Evolutionary conservation across 768 basidiomycete species (phyloP).

Genomic region (Hypholoma sublateritium): DNA sequence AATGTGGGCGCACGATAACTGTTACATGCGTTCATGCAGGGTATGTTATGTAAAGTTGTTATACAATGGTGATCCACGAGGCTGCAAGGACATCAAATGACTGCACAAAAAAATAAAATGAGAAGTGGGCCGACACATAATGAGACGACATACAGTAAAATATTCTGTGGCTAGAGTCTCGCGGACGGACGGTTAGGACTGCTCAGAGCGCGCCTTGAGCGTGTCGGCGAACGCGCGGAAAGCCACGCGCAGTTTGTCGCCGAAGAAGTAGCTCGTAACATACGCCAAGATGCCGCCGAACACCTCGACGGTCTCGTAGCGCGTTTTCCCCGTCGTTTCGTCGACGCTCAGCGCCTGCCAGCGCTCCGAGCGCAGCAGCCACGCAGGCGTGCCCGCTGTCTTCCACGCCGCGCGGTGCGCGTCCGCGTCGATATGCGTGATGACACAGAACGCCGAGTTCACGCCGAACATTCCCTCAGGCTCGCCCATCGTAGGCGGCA

Average conservation of each 20-base stretch:
- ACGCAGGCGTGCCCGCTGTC: conserved; percentile 36
- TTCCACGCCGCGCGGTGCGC: conserved; percentile 61
- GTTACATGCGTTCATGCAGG: no score
- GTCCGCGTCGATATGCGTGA: conserved; percentile 52
- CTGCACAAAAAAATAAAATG: not conserved
- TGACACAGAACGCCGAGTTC: conserved; percentile 39
- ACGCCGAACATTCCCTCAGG: conserved; percentile 35
- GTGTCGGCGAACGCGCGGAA: conserved; percentile 57
- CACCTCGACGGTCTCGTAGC: conserved; percentile 64
- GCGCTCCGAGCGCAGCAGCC: conserved; percentile 53
- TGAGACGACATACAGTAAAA: not conserved
- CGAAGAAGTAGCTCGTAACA: conserved; percentile 44
- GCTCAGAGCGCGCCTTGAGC: conserved; percentile 53
- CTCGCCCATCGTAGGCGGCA: conserved; percentile 58
- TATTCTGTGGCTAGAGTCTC: not conserved
- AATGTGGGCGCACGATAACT: no score
- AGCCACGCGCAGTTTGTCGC: conserved; percentile 39
- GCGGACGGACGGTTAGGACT: not conserved
- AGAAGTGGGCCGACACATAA: not conserved
- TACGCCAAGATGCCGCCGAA: conserved; percentile 59
- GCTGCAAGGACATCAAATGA: not conserved
- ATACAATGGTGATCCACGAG: no score
- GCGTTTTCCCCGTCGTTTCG: conserved; percentile 51
- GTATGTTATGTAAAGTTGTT: no score
- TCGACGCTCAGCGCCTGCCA: conserved; percentile 62